Evolutionary conservation across 345 rosid species (phyloP).

Genomic region (Melaleuca alternifolia): DNA sequence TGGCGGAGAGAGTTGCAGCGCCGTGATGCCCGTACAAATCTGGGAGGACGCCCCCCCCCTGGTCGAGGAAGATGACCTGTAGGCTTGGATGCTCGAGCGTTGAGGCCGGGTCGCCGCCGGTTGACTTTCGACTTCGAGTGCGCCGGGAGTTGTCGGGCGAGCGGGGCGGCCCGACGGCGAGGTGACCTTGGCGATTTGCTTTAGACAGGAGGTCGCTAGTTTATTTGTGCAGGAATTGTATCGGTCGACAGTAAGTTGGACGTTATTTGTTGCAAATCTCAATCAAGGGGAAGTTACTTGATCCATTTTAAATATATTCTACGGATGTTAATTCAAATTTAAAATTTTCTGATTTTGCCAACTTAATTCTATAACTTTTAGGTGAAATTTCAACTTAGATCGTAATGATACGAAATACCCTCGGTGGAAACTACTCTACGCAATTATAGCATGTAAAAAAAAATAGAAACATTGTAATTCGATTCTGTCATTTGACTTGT

Average conservation of each 20-base stretch:
- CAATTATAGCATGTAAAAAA: not conserved
- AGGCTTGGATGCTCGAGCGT: not conserved
- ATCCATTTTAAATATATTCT: not conserved
- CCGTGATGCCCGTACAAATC: not conserved
- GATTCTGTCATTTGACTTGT: not conserved
- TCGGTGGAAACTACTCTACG: no score
- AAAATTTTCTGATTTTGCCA: accelerated
- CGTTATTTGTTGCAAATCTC: not conserved
- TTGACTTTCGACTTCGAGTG: not conserved
- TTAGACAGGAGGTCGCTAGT: not conserved
- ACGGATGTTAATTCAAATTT: not conserved
- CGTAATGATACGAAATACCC: not conserved
- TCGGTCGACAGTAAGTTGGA: not conserved
- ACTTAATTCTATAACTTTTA: accelerated
- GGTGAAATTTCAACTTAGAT: accelerated
- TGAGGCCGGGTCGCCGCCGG: not conserved
- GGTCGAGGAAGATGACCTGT: no score
- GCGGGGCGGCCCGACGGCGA: not conserved
- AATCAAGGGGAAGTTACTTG: not conserved
- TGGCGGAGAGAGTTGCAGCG: not conserved
- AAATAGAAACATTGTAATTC: not conserved
- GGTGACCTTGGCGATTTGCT: not conserved
- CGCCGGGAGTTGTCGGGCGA: accelerated
- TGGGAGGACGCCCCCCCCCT: not conserved
- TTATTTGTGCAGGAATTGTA: not conserved